Evolutionary conservation across 495 filamentous ascomycete species (phyloP), one percentile per base, ranked within the genome.

Genomic region (Penicillium riverlandense): DNA sequence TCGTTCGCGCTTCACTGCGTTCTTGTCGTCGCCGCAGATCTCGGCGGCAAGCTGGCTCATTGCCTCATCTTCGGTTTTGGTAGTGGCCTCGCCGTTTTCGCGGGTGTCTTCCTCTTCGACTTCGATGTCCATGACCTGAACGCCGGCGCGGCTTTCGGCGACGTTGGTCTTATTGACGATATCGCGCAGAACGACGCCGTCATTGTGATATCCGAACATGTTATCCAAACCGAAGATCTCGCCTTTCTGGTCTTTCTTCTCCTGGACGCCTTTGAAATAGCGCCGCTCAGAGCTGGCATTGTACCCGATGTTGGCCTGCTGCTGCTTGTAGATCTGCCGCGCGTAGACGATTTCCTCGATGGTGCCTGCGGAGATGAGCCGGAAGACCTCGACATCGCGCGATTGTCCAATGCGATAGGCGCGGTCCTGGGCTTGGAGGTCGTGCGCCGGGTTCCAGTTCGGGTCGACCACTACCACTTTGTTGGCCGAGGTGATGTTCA

Each of bases 131-230:
- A 82, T 71, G 36, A 96, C 80, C 29, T 80, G 74, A 8, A 98
- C 86, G 1, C 89, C 94, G 2, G 84, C 88, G 52, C 82, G 85
- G 38, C 85, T 87, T 68, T 98, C 92, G 5, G 92, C 92, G 35
- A 98, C 79, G 59, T 98, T 97, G 40, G 92, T 97, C 59, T 96
- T 95, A 66, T 97, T 96, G 47, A 98, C 85, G 48, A 97, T 96
- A 36, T 96, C 87, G 15, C 87, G 75, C 8, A 98, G 74, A 10
- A 96, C 77, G 22, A 88, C 74, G 40, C 87, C 84, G 45, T 95
- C 80, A 37, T 78, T 79, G 48, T 90, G 80, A 44, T 86, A 96
- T 1, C 78, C 74, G 55, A 98, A 86, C n/a, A 98, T 72, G 53
- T 97, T 97, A 7, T 69, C 62, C 9, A 97, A 73, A 0, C 92